Conservation (phyloP, 768 basidiomycete genomes). For the Infundibulicybe gibba region DNA sequence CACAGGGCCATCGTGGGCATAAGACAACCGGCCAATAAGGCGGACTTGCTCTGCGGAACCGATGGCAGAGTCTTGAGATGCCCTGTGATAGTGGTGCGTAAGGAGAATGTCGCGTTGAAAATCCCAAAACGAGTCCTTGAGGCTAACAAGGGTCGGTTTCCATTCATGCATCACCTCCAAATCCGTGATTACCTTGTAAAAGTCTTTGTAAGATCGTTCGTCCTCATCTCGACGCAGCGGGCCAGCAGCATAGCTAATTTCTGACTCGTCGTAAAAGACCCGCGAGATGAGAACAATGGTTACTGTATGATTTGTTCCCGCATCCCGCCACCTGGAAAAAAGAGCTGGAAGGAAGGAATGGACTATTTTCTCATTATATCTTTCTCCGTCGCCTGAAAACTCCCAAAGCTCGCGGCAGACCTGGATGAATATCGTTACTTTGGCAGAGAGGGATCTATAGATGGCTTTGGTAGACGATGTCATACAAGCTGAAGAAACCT, state of each 20-base stretch:
- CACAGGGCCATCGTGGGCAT: conserved; percentile 93
- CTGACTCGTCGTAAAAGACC: conserved; percentile 81
- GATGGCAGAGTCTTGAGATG: conserved; percentile 43
- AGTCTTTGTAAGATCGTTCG: conserved; percentile 88
- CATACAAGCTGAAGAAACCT: conserved; percentile 83
- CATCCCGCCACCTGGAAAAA: conserved; percentile 79
- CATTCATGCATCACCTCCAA: conserved; percentile 86
- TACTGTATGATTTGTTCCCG: conserved; percentile 87
- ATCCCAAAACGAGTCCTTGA: conserved; percentile 88
- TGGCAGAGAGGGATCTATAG: conserved; percentile 88
- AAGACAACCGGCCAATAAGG: conserved; percentile 74
- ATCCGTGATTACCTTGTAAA: conserved; percentile 94
- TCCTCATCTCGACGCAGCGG: conserved; percentile 75
- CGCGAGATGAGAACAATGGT: conserved; percentile 94
- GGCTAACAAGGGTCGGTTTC: conserved; percentile 79
- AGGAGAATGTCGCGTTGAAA: conserved; percentile 91
- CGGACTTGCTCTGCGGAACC: conserved; percentile 55
- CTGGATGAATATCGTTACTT: conserved; percentile 92
- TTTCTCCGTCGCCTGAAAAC: conserved; percentile 93
- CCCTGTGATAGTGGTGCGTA: conserved; percentile 84
- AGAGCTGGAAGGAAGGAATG: conserved; percentile 93
- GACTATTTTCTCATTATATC: conserved; percentile 96
- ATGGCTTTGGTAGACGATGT: conserved; percentile 84
- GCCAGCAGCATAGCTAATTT: conserved; percentile 80
- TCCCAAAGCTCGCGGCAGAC: conserved; percentile 96